Evolutionary conservation across 2,329 filamentous ascomycete species (phyloP), one percentile per base, ranked within the genome.

Genomic region (Grosmannia clavigera): DNA sequence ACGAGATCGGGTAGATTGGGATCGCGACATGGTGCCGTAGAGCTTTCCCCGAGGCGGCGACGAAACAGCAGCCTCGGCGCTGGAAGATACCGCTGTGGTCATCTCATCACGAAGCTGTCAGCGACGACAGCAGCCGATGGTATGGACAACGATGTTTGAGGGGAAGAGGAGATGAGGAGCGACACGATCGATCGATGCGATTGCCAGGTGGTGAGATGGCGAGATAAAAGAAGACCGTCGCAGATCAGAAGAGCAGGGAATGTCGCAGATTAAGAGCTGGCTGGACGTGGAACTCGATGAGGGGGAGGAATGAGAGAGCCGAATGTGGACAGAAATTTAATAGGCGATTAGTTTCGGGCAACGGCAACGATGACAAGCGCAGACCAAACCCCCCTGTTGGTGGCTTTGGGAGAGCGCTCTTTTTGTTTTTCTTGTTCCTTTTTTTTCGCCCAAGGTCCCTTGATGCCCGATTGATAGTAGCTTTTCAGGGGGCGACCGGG

Each of bases 1-100:
- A 58, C 71, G 70, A 61, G 71, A 70, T 60, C 72, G 71, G 50
- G 71, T 70, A 35, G 73, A 74, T 40, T 73, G 71, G 53, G 71
- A 67, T 63, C 72, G 67, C 54, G 69, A 67, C 46, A 71, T 63
- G 50, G 63, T 22, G 40, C 58, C 61, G 65, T 67, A 65, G 35
- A 64, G 68, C 60, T 67, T 68, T 65, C 64, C 63, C 61, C 67
- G 65, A 63, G 69, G 63, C 59, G 69, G 60, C 64, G 68, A 67
- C 60, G 68, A 63, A 57, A 70, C 65, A 63, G 67, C 60, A 64
- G 68, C 59, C 66, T 68, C 69, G 67, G 68, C 64, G 66, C 66
- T 67, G 59, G 68, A 64, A 56, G 70, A 67, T 61, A 70, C 66
- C 64, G 70, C 65, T 64, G 68, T 68, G 63, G 70, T 69, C 70